These are phyloP conservation scores for Afroboletus lepidellus DNA, from an alignment of 1,284 basidiomycete species.

Conservation along the genomic window DNA sequence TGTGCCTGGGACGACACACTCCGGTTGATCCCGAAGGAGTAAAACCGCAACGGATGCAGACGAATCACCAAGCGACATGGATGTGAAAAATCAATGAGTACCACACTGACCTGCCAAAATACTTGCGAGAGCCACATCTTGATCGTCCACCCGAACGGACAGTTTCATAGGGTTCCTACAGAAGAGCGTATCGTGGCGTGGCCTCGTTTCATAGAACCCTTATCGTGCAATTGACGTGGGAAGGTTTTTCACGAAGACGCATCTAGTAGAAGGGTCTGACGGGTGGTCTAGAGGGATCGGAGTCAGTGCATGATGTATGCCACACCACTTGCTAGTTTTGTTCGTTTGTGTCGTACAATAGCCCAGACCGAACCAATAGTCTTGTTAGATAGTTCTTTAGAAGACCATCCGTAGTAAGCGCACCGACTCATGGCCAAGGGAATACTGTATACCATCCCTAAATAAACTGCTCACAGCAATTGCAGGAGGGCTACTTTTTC, in stretches of 20 bases:
- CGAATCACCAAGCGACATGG: conserved; percentile 10
- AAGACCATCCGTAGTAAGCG: neutral
- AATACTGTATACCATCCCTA: conserved; percentile 46
- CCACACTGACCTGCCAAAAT: conserved; percentile 2
- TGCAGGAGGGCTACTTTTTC: conserved; percentile 60
- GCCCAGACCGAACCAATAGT: neutral
- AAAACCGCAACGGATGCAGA: neutral
- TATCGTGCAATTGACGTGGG: conserved; percentile 20
- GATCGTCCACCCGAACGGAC: conserved; percentile 21
- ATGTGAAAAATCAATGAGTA: conserved; percentile 15
- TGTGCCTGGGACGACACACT: conserved; percentile 27
- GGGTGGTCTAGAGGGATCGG: too few relatives aligned
- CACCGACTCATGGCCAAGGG: neutral
- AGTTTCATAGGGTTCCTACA: conserved; percentile 21
- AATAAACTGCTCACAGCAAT: conserved; percentile 67
- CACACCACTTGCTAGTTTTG: neutral
- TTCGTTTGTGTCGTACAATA: neutral
- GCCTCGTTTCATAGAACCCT: conserved; percentile 14
- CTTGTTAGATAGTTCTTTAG: neutral
- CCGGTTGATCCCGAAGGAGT: conserved; percentile 5
- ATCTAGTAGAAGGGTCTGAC: too few relatives aligned
- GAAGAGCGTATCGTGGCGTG: conserved; percentile 23
- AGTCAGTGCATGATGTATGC: neutral
- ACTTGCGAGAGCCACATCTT: conserved; percentile 23
- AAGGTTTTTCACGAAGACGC: neutral